These are phyloP conservation scores for Hypocreales sp. DNA, from an alignment of 2,329 filamentous ascomycete species.

Conservation along the genomic window DNA sequence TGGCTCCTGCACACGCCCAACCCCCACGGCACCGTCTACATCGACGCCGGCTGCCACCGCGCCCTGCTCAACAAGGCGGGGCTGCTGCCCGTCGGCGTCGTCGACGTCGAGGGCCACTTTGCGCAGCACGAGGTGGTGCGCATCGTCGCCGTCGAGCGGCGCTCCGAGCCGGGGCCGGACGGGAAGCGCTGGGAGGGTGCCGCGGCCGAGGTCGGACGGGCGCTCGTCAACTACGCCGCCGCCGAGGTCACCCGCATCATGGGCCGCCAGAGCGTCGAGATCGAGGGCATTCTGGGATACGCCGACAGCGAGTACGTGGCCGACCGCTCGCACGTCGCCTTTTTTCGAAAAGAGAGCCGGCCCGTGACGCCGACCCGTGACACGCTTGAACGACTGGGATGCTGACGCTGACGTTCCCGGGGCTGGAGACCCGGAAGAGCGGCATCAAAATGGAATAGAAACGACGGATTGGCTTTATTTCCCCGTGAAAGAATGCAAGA, in stretches of 20 bases:
- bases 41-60: conserved; percentile 75
- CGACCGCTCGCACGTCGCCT: conserved; percentile 71
- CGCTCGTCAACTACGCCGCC: conserved; percentile 85
- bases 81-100: conserved; percentile 76
- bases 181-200: conserved; percentile 32
- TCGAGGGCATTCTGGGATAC: conserved; percentile 68
- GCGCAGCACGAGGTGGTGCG: conserved; percentile 86
- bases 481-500: too few relatives aligned
- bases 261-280: conserved; percentile 70
- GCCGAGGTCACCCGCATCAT: conserved; percentile 72
- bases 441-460: too few relatives aligned
- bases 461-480: too few relatives aligned
- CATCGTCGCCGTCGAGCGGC: conserved; percentile 62
- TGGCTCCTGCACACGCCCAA: conserved; percentile 90
- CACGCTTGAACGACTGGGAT: conserved; percentile 2
- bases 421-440: too few relatives aligned
- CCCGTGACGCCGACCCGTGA: conserved; percentile 30
- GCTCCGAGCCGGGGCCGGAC: conserved; percentile 23
- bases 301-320: conserved; percentile 92
- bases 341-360: conserved; percentile 42
- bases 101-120: conserved; percentile 80
- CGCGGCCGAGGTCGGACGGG: conserved; percentile 66
- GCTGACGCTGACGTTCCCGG: too few relatives aligned
- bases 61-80: conserved; percentile 75
- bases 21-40: conserved; percentile 81